phyloP scores from a whole-genome alignment of 2,329 filamentous ascomycete genomes.

The Aureobasidium namibiae region DNA sequence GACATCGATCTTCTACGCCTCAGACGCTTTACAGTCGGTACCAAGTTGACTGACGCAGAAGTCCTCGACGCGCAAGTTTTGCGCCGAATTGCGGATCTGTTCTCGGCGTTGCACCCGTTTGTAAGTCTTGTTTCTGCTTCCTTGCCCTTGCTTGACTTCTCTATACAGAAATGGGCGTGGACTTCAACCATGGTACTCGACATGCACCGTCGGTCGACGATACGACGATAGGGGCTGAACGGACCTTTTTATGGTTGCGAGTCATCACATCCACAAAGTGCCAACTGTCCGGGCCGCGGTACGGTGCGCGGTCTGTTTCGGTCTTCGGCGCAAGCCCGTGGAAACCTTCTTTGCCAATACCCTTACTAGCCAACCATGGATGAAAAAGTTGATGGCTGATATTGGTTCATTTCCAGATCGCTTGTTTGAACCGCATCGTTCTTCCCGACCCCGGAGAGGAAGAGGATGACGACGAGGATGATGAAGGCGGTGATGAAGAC shows the following conservation, averaged over 20 bases:
- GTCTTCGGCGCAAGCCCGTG: not conserved
- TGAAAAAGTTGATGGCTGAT: not conserved
- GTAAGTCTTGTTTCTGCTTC: conserved; percentile 48
- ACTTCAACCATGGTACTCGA: conserved; percentile 8
- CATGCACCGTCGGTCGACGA: conserved; percentile 2
- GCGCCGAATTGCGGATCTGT: conserved; percentile 54
- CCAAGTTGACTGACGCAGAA: conserved; percentile 56
- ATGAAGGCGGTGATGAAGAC: conserved; percentile 21
- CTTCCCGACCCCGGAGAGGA: conserved; percentile 38
- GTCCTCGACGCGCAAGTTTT: conserved; percentile 56
- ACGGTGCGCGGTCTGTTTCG: conserved; percentile 7
- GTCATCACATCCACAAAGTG: conserved; percentile 1
- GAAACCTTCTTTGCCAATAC: not conserved
- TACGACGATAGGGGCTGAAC: not conserved
- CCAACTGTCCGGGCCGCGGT: conserved; percentile 6
- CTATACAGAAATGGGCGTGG: not conserved
- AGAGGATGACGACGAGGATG: conserved; percentile 20
- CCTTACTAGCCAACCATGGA: not conserved
- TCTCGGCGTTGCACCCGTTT: conserved; percentile 66
- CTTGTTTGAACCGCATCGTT: conserved; percentile 42
- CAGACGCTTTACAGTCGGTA: conserved; percentile 67
- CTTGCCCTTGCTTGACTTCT: not conserved
- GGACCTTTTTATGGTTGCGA: conserved; percentile 11
- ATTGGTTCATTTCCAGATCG: conserved; percentile 31
- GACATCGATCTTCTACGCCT: conserved; percentile 77